Evolutionary conservation across 1,139 yeast species (phyloP).

Genomic region (Sugiyamaella novakii): DNA sequence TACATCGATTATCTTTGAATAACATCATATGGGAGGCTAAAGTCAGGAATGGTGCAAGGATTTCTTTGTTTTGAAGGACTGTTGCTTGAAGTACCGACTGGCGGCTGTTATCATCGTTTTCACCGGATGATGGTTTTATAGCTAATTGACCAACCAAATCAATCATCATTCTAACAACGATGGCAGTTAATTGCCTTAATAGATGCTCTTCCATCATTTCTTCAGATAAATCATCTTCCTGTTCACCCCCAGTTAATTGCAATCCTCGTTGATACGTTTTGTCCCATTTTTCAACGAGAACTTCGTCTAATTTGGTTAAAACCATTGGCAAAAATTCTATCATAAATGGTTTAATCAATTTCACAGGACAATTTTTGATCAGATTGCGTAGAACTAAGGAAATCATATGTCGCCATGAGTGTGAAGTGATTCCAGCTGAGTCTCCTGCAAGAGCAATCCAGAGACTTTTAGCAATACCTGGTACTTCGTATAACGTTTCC

Average conservation of each 20-base stretch:
- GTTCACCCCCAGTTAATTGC: conserved; percentile 56
- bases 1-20: conserved; percentile 87
- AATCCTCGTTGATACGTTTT: conserved; percentile 69
- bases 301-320: conserved; percentile 68
- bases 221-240: conserved; percentile 80
- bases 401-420: conserved; percentile 96
- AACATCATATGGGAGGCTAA: conserved; percentile 75
- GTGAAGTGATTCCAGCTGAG: conserved; percentile 82
- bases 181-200: conserved; percentile 88
- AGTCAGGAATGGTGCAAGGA: conserved; percentile 77
- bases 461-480: conserved; percentile 70
- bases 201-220: conserved; percentile 98
- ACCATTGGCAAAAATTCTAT: conserved; percentile 74
- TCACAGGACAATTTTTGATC: conserved; percentile 82
- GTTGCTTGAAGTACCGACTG: conserved; percentile 57
- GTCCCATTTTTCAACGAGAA: conserved; percentile 75
- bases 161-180: conserved; percentile 84
- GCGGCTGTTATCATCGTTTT: conserved; percentile 28
- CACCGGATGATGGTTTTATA: conserved; percentile 23
- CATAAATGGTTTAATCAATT: conserved; percentile 69
- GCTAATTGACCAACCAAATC: conserved; percentile 77
- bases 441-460: conserved; percentile 90
- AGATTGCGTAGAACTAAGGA: conserved; percentile 86
- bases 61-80: conserved; percentile 63
- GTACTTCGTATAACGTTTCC: conserved; percentile 83